Percentiles rank a stretch among this genome's conserved stretches.
Conservation (phyloP, 2,329 filamentous ascomycete genomes). For the Xylaria arbuscula region DNA sequence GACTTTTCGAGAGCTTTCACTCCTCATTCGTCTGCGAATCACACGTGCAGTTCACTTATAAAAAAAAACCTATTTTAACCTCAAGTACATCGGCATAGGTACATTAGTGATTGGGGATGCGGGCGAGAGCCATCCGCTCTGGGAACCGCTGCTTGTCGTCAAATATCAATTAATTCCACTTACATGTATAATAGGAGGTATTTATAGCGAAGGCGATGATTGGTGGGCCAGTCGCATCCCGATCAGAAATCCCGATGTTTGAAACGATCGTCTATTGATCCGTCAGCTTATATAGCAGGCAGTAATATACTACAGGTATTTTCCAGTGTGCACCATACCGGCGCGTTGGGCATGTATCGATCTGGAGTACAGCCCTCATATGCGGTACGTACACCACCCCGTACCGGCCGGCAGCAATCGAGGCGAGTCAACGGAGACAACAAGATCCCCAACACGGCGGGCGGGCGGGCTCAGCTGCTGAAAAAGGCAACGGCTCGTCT, state of each 20-base stretch:
- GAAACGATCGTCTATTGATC: neutral
- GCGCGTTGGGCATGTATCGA: neutral
- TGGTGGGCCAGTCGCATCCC: slow-evolving; percentile 1
- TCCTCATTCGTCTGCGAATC: neutral
- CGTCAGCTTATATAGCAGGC: neutral
- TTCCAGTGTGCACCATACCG: neutral
- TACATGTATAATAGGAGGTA: neutral
- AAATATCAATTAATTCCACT: neutral
- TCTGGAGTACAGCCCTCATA: neutral
- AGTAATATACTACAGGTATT: neutral
- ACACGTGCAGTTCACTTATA: neutral
- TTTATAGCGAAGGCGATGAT: slow-evolving; percentile 4
- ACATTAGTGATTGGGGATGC: neutral
- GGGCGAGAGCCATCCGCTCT: neutral
- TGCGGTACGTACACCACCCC: neutral
- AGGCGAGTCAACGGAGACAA: neutral
- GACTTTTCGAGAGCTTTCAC: neutral
- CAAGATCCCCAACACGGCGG: slow-evolving; percentile 13
- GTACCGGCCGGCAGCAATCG: slow-evolving; percentile 28
- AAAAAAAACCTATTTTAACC: neutral
- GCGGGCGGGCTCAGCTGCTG: slow-evolving; percentile 23
- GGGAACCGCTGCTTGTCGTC: neutral
- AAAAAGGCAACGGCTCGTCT: slow-evolving; percentile 21
- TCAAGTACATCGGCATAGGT: neutral
- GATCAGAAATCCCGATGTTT: neutral